Evolutionary conservation across 2,329 filamentous ascomycete genomes (phyloP), one percentile per base, ranked within the genome.

Genomic region (Arthrobotrys megalospora): DNA sequence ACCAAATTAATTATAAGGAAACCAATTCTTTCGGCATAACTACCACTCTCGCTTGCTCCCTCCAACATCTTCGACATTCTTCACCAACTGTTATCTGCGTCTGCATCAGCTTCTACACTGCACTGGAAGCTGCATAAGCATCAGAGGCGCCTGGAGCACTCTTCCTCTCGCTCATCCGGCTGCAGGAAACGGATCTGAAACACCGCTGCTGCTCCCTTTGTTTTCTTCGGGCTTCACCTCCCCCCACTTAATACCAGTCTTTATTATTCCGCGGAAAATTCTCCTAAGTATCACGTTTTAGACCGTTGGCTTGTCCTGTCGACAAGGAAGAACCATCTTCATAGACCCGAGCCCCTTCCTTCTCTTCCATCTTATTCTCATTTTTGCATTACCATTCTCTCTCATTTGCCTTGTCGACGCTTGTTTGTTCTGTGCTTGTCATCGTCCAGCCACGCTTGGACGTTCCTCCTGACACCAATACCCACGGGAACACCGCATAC

Each of bases 401-500:
- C 28, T 16, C 14, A 34, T 36, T 36, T 21, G 28, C n/a, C 1
- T 19, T 28, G n/a, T 48, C 24, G 14, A 43, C 52, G 28, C 28
- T 45, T 38, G 64, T 38, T 62, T 69, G 38, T 28, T 58, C 50
- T 48, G 32, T 68, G 1, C 36, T 38, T 12, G 36, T 43, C 19
- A n/a, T 48, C 43, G 12, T 32, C 34, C 64, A 43, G 21, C 50
- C 47, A 45, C 67, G 55, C 58, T 55, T 64, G 67, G 67, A 71
- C 67, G 48, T 41, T 41, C 67, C 68, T 72, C 58, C 68, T 72
- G 68, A 72, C 68, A 21, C n/a, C 11, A 36, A 65, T 52, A 58
- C 6, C 60, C 68, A 72, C 68, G 68, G 60, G 68, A 71, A 58
- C 38, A 50, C 52, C 45, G 60, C 68, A 72, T 71, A 71, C 55